Percentiles rank a stretch among this genome's conserved stretches.
Conservation (phyloP, 1,284 basidiomycete genomes). For the Afroboletus lepidellus region DNA sequence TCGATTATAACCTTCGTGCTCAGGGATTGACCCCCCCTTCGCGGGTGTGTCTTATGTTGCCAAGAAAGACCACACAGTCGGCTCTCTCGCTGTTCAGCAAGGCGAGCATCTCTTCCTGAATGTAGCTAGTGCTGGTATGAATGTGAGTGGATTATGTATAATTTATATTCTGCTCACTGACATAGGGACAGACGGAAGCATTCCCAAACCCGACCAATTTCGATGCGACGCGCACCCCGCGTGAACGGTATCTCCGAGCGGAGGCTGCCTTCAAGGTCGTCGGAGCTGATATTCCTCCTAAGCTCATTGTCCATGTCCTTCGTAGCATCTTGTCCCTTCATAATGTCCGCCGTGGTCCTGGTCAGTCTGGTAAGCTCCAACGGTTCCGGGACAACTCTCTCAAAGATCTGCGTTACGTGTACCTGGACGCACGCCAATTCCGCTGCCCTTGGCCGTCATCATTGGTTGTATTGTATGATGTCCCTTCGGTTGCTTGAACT, state of each 20-base stretch:
- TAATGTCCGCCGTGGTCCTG: conserved; percentile 53
- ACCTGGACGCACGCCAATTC: conserved; percentile 44
- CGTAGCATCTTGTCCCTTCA: conserved; percentile 49
- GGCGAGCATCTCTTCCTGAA: conserved; percentile 60
- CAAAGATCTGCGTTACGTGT: conserved; percentile 41
- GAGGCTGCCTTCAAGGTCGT: conserved; percentile 58
- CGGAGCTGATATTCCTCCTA: conserved; percentile 55
- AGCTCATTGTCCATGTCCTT: conserved; percentile 50
- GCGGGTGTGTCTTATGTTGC: conserved; percentile 40
- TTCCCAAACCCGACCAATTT: conserved; percentile 52
- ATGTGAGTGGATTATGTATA: conserved; percentile 38
- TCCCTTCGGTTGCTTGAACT: conserved; percentile 18
- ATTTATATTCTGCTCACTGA: not conserved
- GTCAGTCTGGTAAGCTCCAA: conserved; percentile 50
- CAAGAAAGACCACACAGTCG: conserved; percentile 42
- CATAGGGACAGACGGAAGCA: conserved; percentile 38
- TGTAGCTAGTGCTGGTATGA: conserved; percentile 51
- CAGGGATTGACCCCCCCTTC: conserved; percentile 53
- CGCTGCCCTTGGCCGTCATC: conserved; percentile 52
- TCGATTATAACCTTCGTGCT: conserved; percentile 2
- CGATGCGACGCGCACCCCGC: conserved; percentile 44
- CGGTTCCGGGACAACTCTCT: conserved; percentile 37
- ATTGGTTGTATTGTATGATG: conserved; percentile 45
- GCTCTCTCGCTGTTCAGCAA: conserved; percentile 42
- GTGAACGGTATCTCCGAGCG: conserved; percentile 49